Percentiles rank a stretch among this genome's conserved stretches.
phyloP scores from a whole-genome alignment of 2,329 filamentous ascomycete species.

The Colletotrichum gloeosporioides region DNA sequence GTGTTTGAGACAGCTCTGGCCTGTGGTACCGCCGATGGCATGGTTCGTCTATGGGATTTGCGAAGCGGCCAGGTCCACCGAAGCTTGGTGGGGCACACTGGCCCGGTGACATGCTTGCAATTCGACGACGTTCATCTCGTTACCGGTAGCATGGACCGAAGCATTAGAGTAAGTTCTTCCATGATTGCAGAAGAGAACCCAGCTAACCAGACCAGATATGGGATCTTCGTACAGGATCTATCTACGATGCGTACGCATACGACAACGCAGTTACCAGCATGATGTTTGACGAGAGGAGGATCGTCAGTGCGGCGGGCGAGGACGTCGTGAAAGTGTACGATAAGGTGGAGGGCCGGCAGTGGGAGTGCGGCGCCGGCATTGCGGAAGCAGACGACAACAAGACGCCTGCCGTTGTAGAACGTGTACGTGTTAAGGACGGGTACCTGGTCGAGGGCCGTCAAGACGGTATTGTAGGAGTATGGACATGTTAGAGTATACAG shows the following conservation, averaged over 20 bases:
- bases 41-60: slow-evolving; percentile 97
- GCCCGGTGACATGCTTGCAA: slow-evolving; percentile 90
- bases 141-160: slow-evolving; percentile 90
- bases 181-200: not conserved
- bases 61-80: slow-evolving; percentile 96
- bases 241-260: slow-evolving; percentile 95
- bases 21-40: slow-evolving; percentile 95
- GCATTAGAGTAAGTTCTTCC: slow-evolving; percentile 79
- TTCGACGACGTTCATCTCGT: slow-evolving; percentile 97
- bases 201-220: slow-evolving; percentile 75
- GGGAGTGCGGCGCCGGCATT: slow-evolving; percentile 91
- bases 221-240: slow-evolving; percentile 95
- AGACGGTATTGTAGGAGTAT: slow-evolving; percentile 89
- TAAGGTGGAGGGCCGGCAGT: slow-evolving; percentile 93
- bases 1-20: slow-evolving; percentile 96
- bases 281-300: slow-evolving; percentile 94
- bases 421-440: slow-evolving; percentile 89
- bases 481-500: slow-evolving; percentile 67
- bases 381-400: slow-evolving; percentile 70
- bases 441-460: slow-evolving; percentile 90
- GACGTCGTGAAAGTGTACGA: slow-evolving; percentile 98
- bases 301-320: slow-evolving; percentile 89
- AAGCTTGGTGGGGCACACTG: slow-evolving; percentile 93
- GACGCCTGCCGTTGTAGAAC: slow-evolving; percentile 75
- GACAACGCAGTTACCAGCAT: slow-evolving; percentile 91